Evolutionary conservation across 2,329 filamentous ascomycete genomes (phyloP), one percentile per base, ranked within the genome.

Genomic region (Dactylellina haptotyla): DNA sequence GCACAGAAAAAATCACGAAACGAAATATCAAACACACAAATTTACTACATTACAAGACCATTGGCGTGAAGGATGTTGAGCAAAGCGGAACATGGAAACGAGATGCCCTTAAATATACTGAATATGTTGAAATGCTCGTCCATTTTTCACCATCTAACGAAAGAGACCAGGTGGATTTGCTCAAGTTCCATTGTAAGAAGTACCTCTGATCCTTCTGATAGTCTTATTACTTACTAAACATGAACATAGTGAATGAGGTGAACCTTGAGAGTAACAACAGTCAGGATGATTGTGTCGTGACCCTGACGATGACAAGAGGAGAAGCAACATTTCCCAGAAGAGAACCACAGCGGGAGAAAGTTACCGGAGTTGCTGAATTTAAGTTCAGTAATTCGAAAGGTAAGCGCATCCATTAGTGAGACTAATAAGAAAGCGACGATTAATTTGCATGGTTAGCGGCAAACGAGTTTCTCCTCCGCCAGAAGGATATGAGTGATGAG

Each of bases 21-120:
- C 32, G 34, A 12, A 54, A 64, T 26, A 45, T 69, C n/a, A 64
- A 45, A 20, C 70, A 75, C 23, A 65, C 45, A 4, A 69, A 75
- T 25, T 39, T 75, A 10, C 70, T 75, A 9, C 70, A 75, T 43
- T 75, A 75, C n/a, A 75, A 75, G 54, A 69, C 57, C 4, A 64
- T 75, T 20, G 53, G 61, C 2, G 51, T 69, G 10, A 37, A 58
- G 16, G 62, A 67, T 3, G 57, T 75, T 26, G 59, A 46, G n/a
- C 50, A 48, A 5, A 63, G 50, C 18, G 48, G 54, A 45, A 69
- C 70, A 10, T 41, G 54, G 30, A 69, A 69, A 25, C 54, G 64
- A 37, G 70, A 75, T 56, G 63, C 63, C 1, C 53, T 69, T n/a
- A 75, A 75, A 53, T 67, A 75, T 28, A 53, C 56, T 12, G 70